These are phyloP conservation scores for Thermothelomyces thermophilus DNA, from an alignment of 2,329 filamentous ascomycete species.

Conservation along the genomic window DNA sequence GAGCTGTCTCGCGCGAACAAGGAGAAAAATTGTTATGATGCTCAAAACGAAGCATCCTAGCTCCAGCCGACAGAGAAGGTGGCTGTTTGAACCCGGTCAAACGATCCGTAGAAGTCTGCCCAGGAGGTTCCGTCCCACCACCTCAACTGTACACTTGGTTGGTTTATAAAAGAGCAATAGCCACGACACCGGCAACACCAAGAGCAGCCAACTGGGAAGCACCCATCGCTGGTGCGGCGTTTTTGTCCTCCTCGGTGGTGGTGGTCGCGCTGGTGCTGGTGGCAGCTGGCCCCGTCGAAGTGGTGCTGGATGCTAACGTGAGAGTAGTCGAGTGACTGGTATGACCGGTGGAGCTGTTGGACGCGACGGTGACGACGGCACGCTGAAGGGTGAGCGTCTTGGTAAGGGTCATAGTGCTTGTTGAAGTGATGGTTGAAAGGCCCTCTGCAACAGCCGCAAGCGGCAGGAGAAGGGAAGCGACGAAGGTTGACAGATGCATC, in stretches of 20 bases:
- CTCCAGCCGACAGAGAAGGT: constrained; percentile 14
- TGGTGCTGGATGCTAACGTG: constrained; percentile 21
- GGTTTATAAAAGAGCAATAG: constrained; percentile 45
- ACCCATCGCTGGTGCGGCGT: constrained; percentile 39
- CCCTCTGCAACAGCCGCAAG: constrained; percentile 45
- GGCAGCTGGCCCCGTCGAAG: constrained; percentile 22
- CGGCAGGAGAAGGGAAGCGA: constrained; percentile 46
- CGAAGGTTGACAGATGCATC: constrained; percentile 41
- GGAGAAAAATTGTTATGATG: constrained; percentile 28
- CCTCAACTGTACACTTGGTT: not conserved
- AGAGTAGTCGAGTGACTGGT: constrained; percentile 20
- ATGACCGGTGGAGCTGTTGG: constrained; percentile 29
- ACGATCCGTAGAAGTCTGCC: not conserved
- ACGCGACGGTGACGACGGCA: constrained; percentile 29
- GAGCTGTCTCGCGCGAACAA: constrained; percentile 19
- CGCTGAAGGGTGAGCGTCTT: constrained; percentile 37
- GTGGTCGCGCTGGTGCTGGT: constrained; percentile 20
- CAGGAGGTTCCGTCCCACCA: not conserved
- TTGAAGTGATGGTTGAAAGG: constrained; percentile 42
- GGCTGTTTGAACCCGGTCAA: not conserved
- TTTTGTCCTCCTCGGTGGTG: too few species aligned
- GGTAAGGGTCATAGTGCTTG: constrained; percentile 45
- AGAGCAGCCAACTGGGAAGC: constrained; percentile 41
- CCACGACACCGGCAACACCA: constrained; percentile 45
- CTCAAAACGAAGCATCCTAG: constrained; percentile 28